Conservation (phyloP, 1,284 basidiomycete genomes). For the Cryptococcus depauperatus region DNA sequence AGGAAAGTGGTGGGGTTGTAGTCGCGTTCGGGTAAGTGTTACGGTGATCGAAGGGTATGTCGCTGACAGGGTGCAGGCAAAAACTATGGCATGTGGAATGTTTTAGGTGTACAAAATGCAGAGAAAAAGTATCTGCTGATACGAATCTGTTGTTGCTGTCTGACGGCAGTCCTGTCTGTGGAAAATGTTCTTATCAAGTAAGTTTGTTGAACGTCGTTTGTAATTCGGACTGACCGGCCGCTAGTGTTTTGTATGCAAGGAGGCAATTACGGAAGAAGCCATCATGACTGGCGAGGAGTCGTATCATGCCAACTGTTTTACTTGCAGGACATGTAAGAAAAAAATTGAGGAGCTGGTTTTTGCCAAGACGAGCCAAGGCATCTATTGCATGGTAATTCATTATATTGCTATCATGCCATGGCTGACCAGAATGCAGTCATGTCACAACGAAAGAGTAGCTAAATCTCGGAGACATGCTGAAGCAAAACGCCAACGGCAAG, state of each 20-base stretch:
- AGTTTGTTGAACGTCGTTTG: constrained; percentile 17
- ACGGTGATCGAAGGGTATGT: background rate
- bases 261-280: constrained; percentile 89
- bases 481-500: constrained; percentile 50
- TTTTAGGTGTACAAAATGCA: constrained; percentile 50
- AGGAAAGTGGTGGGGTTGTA: constrained; percentile 74
- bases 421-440: constrained; percentile 47
- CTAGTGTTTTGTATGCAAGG: constrained; percentile 79
- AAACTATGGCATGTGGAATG: constrained; percentile 47
- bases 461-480: constrained; percentile 83
- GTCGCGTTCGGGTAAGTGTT: constrained; percentile 75
- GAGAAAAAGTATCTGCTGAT: constrained; percentile 59
- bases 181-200: constrained; percentile 83
- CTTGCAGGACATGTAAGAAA: constrained; percentile 87
- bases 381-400: constrained; percentile 82
- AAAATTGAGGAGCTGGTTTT: constrained; percentile 97
- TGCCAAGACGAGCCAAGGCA: constrained; percentile 95
- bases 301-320: constrained; percentile 97
- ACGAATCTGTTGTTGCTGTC: constrained; percentile 92
- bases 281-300: constrained; percentile 99
- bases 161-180: constrained; percentile 93
- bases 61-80: constrained; percentile 19
- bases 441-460: constrained; percentile 93
- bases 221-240: constrained; percentile 8
- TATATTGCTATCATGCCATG: background rate